Percentiles rank a stretch among this genome's conserved stretches.
phyloP scores from a whole-genome alignment of 2,329 filamentous ascomycete species.

The Rhinocladiella mackenziei region DNA sequence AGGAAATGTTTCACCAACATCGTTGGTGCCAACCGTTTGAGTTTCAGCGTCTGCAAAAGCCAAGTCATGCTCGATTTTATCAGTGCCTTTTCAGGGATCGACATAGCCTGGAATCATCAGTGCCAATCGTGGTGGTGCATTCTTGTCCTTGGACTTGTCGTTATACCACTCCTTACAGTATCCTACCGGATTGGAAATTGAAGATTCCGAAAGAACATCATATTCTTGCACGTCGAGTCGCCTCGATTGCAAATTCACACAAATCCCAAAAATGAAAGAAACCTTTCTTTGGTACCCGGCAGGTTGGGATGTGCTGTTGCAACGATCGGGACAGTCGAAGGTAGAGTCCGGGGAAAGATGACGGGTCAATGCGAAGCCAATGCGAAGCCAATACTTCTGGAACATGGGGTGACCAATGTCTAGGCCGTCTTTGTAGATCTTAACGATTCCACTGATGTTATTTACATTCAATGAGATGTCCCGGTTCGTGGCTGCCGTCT shows the following conservation, averaged over 20 bases:
- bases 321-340: slow-evolving; percentile 50
- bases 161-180: slow-evolving; percentile 51
- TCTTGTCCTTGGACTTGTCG: slow-evolving; percentile 33
- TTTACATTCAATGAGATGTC: background rate
- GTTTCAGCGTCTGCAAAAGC: slow-evolving; percentile 66
- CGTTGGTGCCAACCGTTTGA: slow-evolving; percentile 71
- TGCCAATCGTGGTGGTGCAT: slow-evolving; percentile 60
- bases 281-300: slow-evolving; percentile 37
- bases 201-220: slow-evolving; percentile 47
- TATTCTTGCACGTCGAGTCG: slow-evolving; percentile 41
- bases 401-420: slow-evolving; percentile 52
- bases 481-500: no score
- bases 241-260: slow-evolving; percentile 11
- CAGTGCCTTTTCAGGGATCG: slow-evolving; percentile 69
- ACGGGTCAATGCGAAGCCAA: slow-evolving; percentile 57
- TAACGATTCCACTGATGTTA: background rate
- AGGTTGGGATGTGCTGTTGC: slow-evolving; percentile 55
- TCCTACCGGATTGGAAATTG: slow-evolving; percentile 56
- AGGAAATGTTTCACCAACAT: slow-evolving; percentile 73
- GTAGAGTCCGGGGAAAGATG: slow-evolving; percentile 55
- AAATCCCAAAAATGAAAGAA: slow-evolving; percentile 43
- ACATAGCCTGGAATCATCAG: slow-evolving; percentile 67
- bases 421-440: slow-evolving; percentile 26
- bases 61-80: slow-evolving; percentile 57
- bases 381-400: slow-evolving; percentile 60